Evolutionary conservation across 306 rosid species (phyloP).

Genomic region (Quercus ilex): DNA sequence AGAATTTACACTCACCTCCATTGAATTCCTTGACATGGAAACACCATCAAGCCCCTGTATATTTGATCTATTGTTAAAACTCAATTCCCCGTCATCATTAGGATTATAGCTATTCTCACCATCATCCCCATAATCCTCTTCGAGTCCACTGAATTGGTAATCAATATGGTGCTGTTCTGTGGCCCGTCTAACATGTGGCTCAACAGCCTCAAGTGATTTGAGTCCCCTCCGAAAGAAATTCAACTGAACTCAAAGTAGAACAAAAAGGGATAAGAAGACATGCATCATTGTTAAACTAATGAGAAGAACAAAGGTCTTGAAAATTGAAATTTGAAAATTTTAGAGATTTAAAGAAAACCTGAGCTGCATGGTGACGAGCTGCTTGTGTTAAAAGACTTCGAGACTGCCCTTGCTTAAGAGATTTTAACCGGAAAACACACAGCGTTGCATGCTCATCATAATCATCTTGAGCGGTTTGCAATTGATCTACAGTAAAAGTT

Average conservation of each 20-base stretch:
- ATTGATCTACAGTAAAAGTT: slow-evolving; percentile 51
- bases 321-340: slow-evolving; percentile 20
- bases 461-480: slow-evolving; percentile 64
- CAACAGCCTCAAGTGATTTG: slow-evolving; percentile 80
- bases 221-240: slow-evolving; percentile 88
- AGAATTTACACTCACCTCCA: slow-evolving; percentile 53
- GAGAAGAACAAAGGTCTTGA: slow-evolving; percentile 3
- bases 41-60: slow-evolving; percentile 46
- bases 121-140: slow-evolving; percentile 50
- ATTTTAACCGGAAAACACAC: slow-evolving; percentile 75
- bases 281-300: slow-evolving; percentile 10
- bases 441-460: slow-evolving; percentile 72
- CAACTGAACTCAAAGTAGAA: slow-evolving; percentile 46
- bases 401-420: slow-evolving; percentile 84
- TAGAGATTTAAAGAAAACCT: slow-evolving; percentile 39
- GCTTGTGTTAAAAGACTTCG: slow-evolving; percentile 92
- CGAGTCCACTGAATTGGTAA: slow-evolving; percentile 69
- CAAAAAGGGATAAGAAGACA: neutral
- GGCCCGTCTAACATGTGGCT: slow-evolving; percentile 69
- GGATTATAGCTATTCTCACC: slow-evolving; percentile 35
- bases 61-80: slow-evolving; percentile 65
- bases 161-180: slow-evolving; percentile 75
- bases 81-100: slow-evolving; percentile 57
- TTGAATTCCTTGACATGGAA: slow-evolving; percentile 53
- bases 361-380: slow-evolving; percentile 90